phyloP scores from a whole-genome alignment of 2,329 filamentous ascomycete species.

The Ceratocystis alfenasii region DNA sequence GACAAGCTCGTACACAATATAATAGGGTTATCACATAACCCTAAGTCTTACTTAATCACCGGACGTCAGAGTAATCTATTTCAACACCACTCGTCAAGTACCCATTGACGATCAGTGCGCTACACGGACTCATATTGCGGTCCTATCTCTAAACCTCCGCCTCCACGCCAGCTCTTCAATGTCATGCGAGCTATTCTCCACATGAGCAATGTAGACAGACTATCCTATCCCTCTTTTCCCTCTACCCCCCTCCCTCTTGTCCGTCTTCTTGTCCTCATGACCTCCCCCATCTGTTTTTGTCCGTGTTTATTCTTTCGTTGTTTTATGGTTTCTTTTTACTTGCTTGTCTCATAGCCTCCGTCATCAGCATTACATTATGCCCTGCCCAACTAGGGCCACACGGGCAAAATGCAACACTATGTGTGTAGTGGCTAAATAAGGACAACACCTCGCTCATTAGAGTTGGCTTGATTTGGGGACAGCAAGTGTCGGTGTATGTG shows the following conservation, averaged over 20 bases:
- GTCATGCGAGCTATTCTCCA: conserved; percentile 2
- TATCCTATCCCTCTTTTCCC: background rate
- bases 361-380: background rate
- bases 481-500: background rate
- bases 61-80: conserved; percentile 7
- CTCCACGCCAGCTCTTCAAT: background rate
- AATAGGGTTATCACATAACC: background rate
- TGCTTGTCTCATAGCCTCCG: background rate
- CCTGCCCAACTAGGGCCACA: background rate
- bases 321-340: background rate
- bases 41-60: background rate
- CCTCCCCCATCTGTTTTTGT: background rate
- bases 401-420: background rate
- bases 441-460: background rate
- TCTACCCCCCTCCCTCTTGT: background rate
- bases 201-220: background rate
- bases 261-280: no score
- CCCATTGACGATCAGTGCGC: background rate
- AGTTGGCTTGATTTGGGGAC: background rate
- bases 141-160: background rate
- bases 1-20: no score
- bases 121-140: background rate
- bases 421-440: background rate
- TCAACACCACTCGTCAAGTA: background rate
- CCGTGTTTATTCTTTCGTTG: background rate